Percentiles rank a stretch among this genome's conserved stretches.
These are phyloP conservation scores for Talaromyces piceae DNA, from an alignment of 2,329 filamentous ascomycete genomes.

Conservation along the genomic window DNA sequence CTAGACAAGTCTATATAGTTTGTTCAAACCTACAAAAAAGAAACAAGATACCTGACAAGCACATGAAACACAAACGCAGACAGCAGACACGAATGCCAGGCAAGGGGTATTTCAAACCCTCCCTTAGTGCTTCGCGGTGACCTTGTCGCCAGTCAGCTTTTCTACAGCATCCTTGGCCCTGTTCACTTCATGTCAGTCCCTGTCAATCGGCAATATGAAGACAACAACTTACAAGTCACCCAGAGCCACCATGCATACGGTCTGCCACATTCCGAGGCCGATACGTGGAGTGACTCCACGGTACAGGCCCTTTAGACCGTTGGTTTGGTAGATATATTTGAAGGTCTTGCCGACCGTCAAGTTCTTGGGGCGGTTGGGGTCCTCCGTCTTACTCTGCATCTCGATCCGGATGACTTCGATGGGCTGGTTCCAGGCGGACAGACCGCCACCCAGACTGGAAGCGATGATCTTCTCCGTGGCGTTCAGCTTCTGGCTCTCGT, in stretches of 20 bases:
- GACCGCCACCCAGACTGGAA: constrained; percentile 78
- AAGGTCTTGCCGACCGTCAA: constrained; percentile 83
- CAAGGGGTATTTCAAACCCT: constrained; percentile 35
- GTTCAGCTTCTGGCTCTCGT: constrained; percentile 67
- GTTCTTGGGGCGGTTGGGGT: constrained; percentile 98
- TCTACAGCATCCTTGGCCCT: constrained; percentile 60
- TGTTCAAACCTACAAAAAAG: neutral
- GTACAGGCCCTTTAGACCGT: constrained; percentile 88
- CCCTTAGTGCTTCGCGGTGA: constrained; percentile 59
- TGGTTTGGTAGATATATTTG: constrained; percentile 81
- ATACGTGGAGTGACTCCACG: constrained; percentile 91
- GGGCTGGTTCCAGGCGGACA: constrained; percentile 98
- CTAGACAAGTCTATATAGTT: neutral
- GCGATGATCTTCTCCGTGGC: constrained; percentile 84
- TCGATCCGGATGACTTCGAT: constrained; percentile 99
- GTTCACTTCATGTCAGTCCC: constrained; percentile 24
- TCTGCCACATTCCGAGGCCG: constrained; percentile 96
- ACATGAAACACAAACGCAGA: constrained; percentile 14
- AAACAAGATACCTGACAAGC: neutral
- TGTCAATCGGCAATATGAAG: constrained; percentile 8
- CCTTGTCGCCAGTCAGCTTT: constrained; percentile 56
- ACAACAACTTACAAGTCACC: constrained; percentile 76
- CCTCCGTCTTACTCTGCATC: constrained; percentile 98
- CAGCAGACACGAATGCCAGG: constrained; percentile 1
- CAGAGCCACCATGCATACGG: constrained; percentile 98